phyloP scores from a whole-genome alignment of 495 filamentous ascomycete genomes.

The Xeromyces bisporus region DNA sequence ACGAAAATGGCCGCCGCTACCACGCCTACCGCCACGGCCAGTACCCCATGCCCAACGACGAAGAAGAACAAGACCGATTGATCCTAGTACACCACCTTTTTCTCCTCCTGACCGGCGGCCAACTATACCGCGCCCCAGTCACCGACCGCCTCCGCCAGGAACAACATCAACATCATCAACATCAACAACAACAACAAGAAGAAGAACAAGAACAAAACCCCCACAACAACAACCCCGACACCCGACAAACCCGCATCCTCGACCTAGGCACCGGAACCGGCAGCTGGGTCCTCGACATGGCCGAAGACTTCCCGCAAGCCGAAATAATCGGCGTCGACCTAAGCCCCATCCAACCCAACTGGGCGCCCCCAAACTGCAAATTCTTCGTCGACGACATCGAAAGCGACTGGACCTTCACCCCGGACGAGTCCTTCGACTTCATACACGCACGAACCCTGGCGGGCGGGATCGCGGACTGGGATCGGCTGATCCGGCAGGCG shows the following conservation, averaged over 20 bases:
- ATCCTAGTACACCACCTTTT: slow-evolving; percentile 48
- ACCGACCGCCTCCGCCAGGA: too few relatives aligned
- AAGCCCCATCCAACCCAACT: slow-evolving; percentile 34
- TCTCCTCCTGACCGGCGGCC: slow-evolving; percentile 30
- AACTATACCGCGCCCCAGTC: slow-evolving; percentile 37
- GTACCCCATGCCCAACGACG: slow-evolving; percentile 45
- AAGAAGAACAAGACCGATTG: slow-evolving; percentile 47
- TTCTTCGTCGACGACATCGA: slow-evolving; percentile 36
- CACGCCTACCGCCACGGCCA: slow-evolving; percentile 39
- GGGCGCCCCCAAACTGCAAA: slow-evolving; percentile 30
- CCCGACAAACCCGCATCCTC: slow-evolving; percentile 17
- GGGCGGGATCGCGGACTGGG: slow-evolving; percentile 30
- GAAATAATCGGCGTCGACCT: slow-evolving; percentile 50
- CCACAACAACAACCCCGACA: slow-evolving; percentile 3
- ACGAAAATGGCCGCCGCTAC: slow-evolving; percentile 46
- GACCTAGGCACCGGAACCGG: slow-evolving; percentile 41
- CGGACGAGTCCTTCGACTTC: slow-evolving; percentile 26
- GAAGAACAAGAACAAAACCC: background rate
- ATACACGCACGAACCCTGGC: slow-evolving; percentile 31
- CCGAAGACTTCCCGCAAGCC: slow-evolving; percentile 37
- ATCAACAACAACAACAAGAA: slow-evolving; percentile 1
- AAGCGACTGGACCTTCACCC: slow-evolving; percentile 30
- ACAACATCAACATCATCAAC: too few relatives aligned
- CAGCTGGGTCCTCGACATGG: slow-evolving; percentile 46
- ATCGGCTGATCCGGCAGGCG: slow-evolving; percentile 17